Evolutionary conservation across 139 green algal species (phyloP).

Genomic region (Closterium sp.): DNA sequence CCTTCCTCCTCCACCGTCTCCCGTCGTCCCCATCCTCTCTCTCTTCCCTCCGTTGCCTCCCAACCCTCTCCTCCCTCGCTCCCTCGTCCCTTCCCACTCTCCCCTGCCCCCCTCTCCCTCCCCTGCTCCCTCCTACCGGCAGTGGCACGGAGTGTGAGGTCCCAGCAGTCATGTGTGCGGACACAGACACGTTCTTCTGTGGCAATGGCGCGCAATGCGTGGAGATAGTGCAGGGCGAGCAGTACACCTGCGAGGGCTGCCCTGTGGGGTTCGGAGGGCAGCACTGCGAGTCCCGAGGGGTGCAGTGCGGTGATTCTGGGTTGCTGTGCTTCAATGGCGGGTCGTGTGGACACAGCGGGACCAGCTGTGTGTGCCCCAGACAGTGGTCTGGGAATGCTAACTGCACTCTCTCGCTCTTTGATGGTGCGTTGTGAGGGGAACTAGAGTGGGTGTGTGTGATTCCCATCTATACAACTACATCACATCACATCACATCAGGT

Average conservation of each 20-base stretch:
- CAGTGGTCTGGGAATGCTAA: conserved; percentile 5
- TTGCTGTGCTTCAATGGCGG: conserved; percentile 3
- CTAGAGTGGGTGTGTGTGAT: neutral
- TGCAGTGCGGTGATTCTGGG: neutral
- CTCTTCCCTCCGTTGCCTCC: neutral
- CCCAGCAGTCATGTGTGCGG: conserved; percentile 13
- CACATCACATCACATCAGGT: neutral
- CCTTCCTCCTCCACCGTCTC: too few relatives aligned
- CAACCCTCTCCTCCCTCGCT: neutral
- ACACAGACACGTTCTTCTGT: conserved; percentile 12
- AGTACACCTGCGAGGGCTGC: conserved; percentile 11
- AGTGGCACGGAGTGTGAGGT: neutral
- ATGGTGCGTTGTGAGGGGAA: neutral
- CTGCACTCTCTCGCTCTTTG: neutral
- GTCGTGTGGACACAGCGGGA: neutral
- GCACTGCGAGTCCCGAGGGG: neutral
- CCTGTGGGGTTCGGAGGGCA: neutral
- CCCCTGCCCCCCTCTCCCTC: neutral
- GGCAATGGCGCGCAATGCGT: conserved; percentile 11
- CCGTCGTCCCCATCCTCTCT: too few relatives aligned
- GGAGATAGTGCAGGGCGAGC: conserved; percentile 17
- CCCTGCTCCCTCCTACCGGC: neutral
- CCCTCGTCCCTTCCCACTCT: too few relatives aligned
- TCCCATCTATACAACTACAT: neutral
- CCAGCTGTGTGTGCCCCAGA: conserved; percentile 1